phyloP scores from a whole-genome alignment of 495 filamentous ascomycete species.

The Aspergillus ellipticus region DNA sequence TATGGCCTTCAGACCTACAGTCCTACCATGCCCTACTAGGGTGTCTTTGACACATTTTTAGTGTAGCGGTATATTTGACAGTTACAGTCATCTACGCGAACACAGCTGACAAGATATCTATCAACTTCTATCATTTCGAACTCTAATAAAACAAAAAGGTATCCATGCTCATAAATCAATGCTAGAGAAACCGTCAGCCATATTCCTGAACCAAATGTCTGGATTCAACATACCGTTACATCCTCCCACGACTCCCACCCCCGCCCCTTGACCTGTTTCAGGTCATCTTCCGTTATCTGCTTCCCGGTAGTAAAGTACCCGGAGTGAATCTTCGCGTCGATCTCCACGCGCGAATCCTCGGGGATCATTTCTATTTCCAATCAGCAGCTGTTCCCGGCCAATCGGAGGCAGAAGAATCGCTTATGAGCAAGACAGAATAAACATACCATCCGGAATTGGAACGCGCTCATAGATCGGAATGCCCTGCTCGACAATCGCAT shows the following conservation, averaged over 20 bases:
- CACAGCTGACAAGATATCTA: too few species aligned
- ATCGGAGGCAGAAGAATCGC: background rate
- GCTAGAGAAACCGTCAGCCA: background rate
- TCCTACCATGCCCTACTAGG: too few species aligned
- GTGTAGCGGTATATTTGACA: too few species aligned
- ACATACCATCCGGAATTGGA: constrained; percentile 66
- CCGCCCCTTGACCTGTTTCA: constrained; percentile 74
- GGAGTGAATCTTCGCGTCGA: constrained; percentile 90
- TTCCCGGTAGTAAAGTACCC: constrained; percentile 87
- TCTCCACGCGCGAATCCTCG: constrained; percentile 85
- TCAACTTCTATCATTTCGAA: background rate
- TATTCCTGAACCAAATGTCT: background rate
- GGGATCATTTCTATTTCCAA: constrained; percentile 79
- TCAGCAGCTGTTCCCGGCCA: too few species aligned
- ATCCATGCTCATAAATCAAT: background rate
- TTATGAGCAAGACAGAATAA: background rate
- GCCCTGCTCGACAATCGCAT: constrained; percentile 88
- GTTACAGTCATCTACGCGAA: too few species aligned
- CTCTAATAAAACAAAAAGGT: background rate
- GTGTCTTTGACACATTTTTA: too few species aligned
- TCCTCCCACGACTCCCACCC: constrained; percentile 70
- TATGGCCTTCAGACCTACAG: too few species aligned
- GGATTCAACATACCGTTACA: constrained; percentile 31
- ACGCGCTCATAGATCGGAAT: constrained; percentile 86
- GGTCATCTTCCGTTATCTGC: constrained; percentile 75